Evolutionary conservation across 108 stramenopile species (phyloP).

Genomic region (Skeletonema marinoi): DNA sequence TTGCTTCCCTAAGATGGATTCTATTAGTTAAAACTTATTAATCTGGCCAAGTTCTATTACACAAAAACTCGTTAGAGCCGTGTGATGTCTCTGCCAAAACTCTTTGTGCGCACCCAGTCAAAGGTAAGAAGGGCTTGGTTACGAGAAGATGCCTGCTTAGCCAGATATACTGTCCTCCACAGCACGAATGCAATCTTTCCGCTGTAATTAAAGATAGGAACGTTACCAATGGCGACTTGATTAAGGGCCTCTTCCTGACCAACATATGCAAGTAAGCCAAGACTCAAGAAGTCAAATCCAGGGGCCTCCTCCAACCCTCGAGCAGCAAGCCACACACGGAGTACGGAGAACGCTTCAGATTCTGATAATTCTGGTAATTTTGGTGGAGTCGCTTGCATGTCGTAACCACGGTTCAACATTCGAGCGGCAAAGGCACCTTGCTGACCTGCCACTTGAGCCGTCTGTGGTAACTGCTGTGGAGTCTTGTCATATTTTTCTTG

Average conservation of each 20-base stretch:
- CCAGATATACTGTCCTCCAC: constrained; percentile 83
- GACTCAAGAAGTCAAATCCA: constrained; percentile 12
- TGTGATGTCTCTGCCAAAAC: constrained; percentile 83
- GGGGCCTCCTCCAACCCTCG: constrained; percentile 21
- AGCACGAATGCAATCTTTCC: constrained; percentile 68
- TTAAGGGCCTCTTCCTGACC: constrained; percentile 24
- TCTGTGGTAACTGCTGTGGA: constrained; percentile 40
- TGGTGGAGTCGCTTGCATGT: constrained; percentile 9
- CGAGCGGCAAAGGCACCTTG: constrained; percentile 42
- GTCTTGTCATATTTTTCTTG: constrained; percentile 9
- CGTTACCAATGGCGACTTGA: constrained; percentile 41
- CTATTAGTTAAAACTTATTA: neutral
- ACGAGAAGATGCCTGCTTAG: constrained; percentile 72
- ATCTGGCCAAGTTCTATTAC: neutral
- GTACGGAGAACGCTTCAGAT: constrained; percentile 12
- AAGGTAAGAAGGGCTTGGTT: constrained; percentile 84
- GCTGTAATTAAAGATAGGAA: constrained; percentile 44
- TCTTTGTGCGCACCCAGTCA: constrained; percentile 75
- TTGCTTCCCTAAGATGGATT: neutral
- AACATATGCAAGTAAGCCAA: constrained; percentile 27
- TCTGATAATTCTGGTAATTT: neutral
- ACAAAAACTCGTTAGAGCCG: constrained; percentile 51
- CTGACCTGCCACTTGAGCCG: constrained; percentile 38
- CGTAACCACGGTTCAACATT: constrained; percentile 30
- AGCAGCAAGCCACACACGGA: constrained; percentile 7